Evolutionary conservation across 1,139 yeast genomes (phyloP).

Genomic region (Yamadazyma sp.): DNA sequence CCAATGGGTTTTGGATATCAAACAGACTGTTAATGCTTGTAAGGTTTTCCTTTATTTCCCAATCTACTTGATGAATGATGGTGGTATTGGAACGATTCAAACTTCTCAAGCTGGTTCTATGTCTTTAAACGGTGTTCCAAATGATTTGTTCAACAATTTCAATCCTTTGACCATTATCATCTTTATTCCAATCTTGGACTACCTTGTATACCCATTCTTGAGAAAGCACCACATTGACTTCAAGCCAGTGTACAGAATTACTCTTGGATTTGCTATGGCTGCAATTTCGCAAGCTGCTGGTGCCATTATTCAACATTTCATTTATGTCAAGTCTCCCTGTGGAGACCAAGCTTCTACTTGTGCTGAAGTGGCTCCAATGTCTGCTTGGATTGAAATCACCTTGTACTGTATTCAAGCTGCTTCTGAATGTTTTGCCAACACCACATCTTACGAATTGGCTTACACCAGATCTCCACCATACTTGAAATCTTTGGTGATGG

Average conservation of each 20-base stretch:
- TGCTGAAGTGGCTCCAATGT: constrained; percentile 51
- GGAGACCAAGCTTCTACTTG: constrained; percentile 36
- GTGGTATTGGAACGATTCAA: constrained; percentile 63
- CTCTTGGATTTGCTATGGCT: constrained; percentile 35
- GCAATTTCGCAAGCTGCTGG: constrained; percentile 42
- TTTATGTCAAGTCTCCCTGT: constrained; percentile 40
- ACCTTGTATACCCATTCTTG: constrained; percentile 56
- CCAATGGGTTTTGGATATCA: constrained; percentile 63
- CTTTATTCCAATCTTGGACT: constrained; percentile 63
- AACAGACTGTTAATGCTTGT: constrained; percentile 58
- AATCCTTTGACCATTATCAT: constrained; percentile 67
- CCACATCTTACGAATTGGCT: constrained; percentile 70
- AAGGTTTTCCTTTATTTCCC: constrained; percentile 63
- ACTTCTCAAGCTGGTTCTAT: constrained; percentile 67
- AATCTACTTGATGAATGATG: constrained; percentile 62
- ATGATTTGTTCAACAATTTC: constrained; percentile 66
- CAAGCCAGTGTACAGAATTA: constrained; percentile 36
- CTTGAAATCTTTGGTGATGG: constrained; percentile 69
- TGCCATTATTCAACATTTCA: constrained; percentile 36
- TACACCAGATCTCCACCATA: constrained; percentile 66
- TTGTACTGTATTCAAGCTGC: constrained; percentile 58
- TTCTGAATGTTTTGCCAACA: constrained; percentile 68
- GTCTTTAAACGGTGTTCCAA: constrained; percentile 68
- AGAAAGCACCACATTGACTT: constrained; percentile 45
- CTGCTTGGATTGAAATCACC: constrained; percentile 56